Base-by-base conservation (phyloP, 306 rosid species). In the Acacia crassicarpa region DNA sequence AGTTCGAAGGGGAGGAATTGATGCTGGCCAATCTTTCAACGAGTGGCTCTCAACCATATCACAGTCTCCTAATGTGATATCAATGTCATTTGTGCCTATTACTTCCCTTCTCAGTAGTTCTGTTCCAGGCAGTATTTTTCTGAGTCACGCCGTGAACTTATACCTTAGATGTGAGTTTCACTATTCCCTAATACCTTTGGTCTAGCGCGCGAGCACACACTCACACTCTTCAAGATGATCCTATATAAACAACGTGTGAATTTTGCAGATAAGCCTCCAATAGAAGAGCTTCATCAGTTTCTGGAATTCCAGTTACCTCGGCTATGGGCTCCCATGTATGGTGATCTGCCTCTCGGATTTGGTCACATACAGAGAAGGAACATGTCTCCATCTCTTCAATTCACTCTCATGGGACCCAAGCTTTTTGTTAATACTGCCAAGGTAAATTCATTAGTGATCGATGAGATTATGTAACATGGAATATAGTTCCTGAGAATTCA, bases 311-410 rank as follows among this genome's bases (percentile, higher is more conserved):
- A 95, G 77, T 82, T 95, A 87, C 93, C 98, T 9, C 89, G 98
- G 23, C 94, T 92, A 43, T 95, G 99, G 99, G 99, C 98, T 6
- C 99, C 99, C 13, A 88, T 87, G 85, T 95, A 92, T 43, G 90
- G 91, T 7, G 98, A 95, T 79, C 86, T 95, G 27, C 98, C 98
- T 83, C 93, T 95, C 41, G 88, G 84, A 44, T 85, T 66, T 22
- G 88, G 90, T 86, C 91, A 83, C 8, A 86, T 85, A 85, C 85
- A 83, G 74, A 87, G 90, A 84, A 91, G 75, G 78, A 91, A 85
- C 33, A 78, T 65, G 5, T 89, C 91, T 74, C 98, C 99, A 23
- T 89, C 97, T 14, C 94, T 95, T 48, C 92, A 88, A 87, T 95
- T 95, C 84, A 75, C 85, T 80, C 86, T 93, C 51, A 84, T 95